A percentile compares a stretch with the other conserved stretches of the same genome.
These are phyloP conservation scores for Solanum rostratum DNA, from an alignment of 257 asterid species.

Conservation along the genomic window DNA sequence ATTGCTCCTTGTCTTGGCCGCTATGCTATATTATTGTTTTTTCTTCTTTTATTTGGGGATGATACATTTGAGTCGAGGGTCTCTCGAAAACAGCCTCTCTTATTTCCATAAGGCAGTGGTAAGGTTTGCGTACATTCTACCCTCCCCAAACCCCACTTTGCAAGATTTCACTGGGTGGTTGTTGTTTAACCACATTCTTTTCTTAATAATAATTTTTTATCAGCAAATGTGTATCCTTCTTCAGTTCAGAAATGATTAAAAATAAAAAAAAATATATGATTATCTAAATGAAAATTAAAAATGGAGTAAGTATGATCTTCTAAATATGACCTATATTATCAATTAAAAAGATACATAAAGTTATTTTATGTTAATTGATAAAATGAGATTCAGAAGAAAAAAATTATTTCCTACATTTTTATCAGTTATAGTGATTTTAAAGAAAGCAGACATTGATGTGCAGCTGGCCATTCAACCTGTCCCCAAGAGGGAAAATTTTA, in stretches of 20 bases:
- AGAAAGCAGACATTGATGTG: no score
- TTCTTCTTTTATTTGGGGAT: no score
- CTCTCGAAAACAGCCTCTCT: no score
- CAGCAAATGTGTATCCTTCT: background rate
- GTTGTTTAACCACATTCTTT: background rate
- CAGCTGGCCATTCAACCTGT: no score
- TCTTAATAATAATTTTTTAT: background rate
- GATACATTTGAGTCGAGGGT: no score
- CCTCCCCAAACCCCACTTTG: no score
- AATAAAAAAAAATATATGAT: background rate
- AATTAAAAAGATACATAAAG: background rate
- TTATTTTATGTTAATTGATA: background rate
- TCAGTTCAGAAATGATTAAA: background rate
- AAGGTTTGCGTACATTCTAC: no score
- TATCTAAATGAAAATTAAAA: background rate
- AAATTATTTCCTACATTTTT: background rate
- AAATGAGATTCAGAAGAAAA: background rate
- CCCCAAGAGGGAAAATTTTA: no score
- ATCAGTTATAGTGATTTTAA: background rate
- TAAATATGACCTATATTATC: background rate
- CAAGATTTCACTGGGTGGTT: no score
- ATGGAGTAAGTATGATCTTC: background rate
- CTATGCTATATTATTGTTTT: no score
- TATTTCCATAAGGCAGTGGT: no score
- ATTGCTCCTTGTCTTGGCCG: no score